Evolutionary conservation across 345 rosid genomes (phyloP).

Genomic region (Syzygium oleosum): DNA sequence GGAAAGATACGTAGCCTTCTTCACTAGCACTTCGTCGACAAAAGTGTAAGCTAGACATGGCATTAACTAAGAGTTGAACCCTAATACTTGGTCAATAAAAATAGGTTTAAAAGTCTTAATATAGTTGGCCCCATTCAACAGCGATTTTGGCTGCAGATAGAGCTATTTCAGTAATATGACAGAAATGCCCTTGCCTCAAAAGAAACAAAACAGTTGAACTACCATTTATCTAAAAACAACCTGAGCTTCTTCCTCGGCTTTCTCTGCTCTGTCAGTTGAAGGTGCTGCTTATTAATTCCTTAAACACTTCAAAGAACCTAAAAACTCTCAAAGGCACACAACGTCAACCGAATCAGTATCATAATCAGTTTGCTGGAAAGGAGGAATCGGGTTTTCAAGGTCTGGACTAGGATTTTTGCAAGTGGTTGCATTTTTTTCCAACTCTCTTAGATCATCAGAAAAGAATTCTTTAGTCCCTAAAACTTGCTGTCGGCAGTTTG

Average conservation of each 20-base stretch:
- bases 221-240: not conserved
- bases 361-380: not conserved
- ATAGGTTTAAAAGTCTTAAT: not conserved
- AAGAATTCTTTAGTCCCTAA: not conserved
- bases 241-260: not conserved
- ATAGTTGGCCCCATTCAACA: not conserved
- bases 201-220: not conserved
- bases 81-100: not conserved
- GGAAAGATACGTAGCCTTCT: not conserved
- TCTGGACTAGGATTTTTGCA: not conserved
- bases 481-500: not conserved
- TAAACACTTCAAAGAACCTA: not conserved
- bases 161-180: not conserved
- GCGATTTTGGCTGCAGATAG: not conserved
- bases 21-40: not conserved
- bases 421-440: not conserved
- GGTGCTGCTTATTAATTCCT: not conserved
- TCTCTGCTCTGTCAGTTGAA: not conserved
- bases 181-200: not conserved
- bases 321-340: not conserved
- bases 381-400: not conserved
- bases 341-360: not conserved
- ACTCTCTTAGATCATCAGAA: not conserved
- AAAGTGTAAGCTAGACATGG: not conserved
- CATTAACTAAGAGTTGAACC: not conserved